Base-by-base conservation (phyloP, 1,284 basidiomycete genomes). In the Chalciporus piperatoides region DNA sequence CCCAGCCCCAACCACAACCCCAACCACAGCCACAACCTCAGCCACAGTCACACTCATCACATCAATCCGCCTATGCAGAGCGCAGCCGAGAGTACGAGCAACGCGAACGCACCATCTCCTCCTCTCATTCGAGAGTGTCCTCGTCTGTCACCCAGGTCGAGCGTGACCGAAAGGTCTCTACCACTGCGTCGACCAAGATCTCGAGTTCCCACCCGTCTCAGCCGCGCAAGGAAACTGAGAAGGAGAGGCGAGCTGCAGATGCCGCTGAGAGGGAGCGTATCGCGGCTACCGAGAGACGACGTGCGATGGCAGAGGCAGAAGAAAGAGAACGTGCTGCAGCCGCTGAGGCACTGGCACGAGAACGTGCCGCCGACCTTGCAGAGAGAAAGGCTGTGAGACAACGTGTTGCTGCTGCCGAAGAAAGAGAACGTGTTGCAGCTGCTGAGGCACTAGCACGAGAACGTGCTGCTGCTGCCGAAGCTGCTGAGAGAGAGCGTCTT, bases 101-200 rank as follows among this genome's bases (percentile, higher is more conserved):
- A 17, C 57, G 48, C 42, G 61, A 65, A 35, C 66, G 46, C 7
- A 54, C 49, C 17, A 12, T 56, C 11, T 61, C 66, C 3, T 67
- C 41, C n/a, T 64, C 61, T 25, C 44, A 62, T 2, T 68, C 63
- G 12, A 62, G 57, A 35, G 27, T 52, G 39, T 63, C 63, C 11
- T 60, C 66, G 25, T 59, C 59, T n/a, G 46, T 47, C 15, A 49
- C 44, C 6, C 59, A 62, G 4, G 40, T 49, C 21, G 66, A 66
- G 23, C 66, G 53, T 11, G 67, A 67, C 33, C 52, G 65, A n/a
- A 68, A 52, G 44, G 25, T 19, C 1, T 57, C 65, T n/a, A n/a
- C n/a, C 12, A 14, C 44, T 10, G 41, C 63, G 3, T 64, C 63
- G n/a, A 42, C 48, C 24, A 64, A 55, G 24, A n/a, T 53, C 4